Evolutionary conservation across 1,139 yeast genomes (phyloP), one percentile per base, ranked within the genome.

Genomic region (Debaryomycetaceae sp.): DNA sequence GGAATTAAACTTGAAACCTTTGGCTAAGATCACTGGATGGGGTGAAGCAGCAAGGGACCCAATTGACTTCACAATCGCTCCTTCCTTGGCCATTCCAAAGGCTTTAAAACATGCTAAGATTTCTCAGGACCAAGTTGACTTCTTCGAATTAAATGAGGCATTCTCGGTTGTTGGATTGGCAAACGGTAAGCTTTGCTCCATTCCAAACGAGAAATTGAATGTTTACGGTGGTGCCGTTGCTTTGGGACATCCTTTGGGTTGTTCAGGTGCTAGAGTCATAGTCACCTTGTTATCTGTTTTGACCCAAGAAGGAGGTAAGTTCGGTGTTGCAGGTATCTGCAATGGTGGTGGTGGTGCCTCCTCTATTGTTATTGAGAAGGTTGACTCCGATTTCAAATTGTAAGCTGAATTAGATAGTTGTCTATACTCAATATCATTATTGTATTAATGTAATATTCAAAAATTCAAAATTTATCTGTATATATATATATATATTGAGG

Each of bases 321-420:
- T 81, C 52, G 97, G 97, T 64, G 87, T 80, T 47, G 95, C 95
- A 52, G 95, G 86, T 61, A 83, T 89, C 61, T 88, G 96, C 75
- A 89, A 89, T 66, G 96, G 97, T 70, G 96, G 96, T 58, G 97
- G 97, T 61, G 96, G 96, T 61, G 96, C 95, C 41, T 83, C 94
- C n/a, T 43, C 56, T 29, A 42, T 51, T 40, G 47, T 51, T 15
- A 44, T 51, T 34, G 56, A 51, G 38, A 50, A 43, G 47, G 34
- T 63, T 34, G 68, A 63, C 33, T 50, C 50, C 36, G 63, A 61
- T 33, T 46, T 58, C 26, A 63, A 63, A 47, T 60, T 61, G 41
- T 56, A 51, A 43, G 28, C 36, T 39, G n/a, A n/a, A n/a, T n/a
- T n/a, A n/a, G n/a, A n/a, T n/a, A n/a, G n/a, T n/a, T n/a, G n/a